Conservation (phyloP, 176 grass and related monocot genomes). For the Rhynchospora tenuis region DNA sequence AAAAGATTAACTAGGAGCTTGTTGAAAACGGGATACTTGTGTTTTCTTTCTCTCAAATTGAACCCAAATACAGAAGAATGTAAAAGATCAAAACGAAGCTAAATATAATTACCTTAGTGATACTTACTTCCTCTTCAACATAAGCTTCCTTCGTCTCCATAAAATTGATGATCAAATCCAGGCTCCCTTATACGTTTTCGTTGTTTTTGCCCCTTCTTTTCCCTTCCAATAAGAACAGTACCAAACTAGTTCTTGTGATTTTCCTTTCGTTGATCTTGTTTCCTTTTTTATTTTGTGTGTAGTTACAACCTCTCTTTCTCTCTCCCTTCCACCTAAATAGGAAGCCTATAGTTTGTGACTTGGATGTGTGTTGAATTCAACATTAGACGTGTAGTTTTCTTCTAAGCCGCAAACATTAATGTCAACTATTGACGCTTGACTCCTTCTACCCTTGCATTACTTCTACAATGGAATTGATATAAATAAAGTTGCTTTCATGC, state of each 20-base stretch:
- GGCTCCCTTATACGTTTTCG: not conserved
- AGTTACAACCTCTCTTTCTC: conserved; percentile 16
- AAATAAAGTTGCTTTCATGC: conserved; percentile 10
- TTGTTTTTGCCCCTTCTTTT: not conserved
- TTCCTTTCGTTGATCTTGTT: not conserved
- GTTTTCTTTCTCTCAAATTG: not conserved
- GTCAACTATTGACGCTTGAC: conserved; percentile 24
- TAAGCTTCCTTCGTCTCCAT: not conserved
- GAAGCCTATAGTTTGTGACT: conserved; percentile 9
- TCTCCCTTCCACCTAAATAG: conserved; percentile 14
- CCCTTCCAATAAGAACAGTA: not conserved
- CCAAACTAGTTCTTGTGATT: not conserved
- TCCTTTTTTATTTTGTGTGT: not conserved
- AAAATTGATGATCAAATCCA: not conserved
- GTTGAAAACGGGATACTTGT: not conserved
- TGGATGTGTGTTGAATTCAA: conserved; percentile 26
- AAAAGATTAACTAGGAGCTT: not conserved
- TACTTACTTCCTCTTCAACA: conserved; percentile 9
- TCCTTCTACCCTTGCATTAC: not conserved
- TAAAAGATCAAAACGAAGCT: not conserved
- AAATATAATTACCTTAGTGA: conserved; percentile 18
- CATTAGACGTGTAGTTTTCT: not conserved
- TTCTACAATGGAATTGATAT: not conserved
- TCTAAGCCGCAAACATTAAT: conserved; percentile 29
- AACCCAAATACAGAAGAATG: not conserved